These are phyloP conservation scores for Neoboletus magnificus DNA, from an alignment of 768 basidiomycete species.

Conservation along the genomic window DNA sequence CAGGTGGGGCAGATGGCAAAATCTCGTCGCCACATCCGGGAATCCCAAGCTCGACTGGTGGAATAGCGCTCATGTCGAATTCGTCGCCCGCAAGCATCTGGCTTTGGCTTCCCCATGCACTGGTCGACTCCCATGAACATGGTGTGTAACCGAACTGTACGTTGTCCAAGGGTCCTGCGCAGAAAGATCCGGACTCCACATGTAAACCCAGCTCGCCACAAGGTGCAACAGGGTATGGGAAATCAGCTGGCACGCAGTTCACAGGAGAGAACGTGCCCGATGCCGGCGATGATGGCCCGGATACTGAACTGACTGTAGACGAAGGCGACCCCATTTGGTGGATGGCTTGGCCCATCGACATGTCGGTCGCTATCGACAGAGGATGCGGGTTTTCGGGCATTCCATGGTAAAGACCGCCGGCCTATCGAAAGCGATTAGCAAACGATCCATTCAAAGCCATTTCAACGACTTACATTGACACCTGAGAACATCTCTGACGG, in stretches of 20 bases:
- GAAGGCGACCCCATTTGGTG: conserved; percentile 49
- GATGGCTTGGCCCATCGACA: conserved; percentile 38
- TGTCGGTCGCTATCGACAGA: conserved; percentile 41
- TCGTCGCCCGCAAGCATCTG: conserved; percentile 53
- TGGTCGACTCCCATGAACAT: conserved; percentile 32
- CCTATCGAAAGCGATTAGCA: conserved; percentile 29
- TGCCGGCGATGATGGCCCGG: conserved; percentile 51
- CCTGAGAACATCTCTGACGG: conserved; percentile 26
- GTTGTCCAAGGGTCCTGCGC: conserved; percentile 22
- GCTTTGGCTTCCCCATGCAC: conserved; percentile 35
- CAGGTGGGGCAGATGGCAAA: conserved; percentile 7
- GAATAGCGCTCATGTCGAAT: conserved; percentile 65
- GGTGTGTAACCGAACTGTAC: conserved; percentile 29
- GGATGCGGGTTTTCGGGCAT: conserved; percentile 45
- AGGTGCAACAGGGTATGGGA: conserved; percentile 21
- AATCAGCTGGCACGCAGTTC: conserved; percentile 14
- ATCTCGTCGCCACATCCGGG: conserved; percentile 42
- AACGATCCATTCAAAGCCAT: conserved; percentile 5
- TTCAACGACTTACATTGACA: conserved; percentile 39
- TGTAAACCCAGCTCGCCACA: conserved; percentile 16
- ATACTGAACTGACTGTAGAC: conserved; percentile 45
- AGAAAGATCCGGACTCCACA: conserved; percentile 12
- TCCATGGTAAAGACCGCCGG: conserved; percentile 48
- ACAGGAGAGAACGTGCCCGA: conserved; percentile 49
- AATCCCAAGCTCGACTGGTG: conserved; percentile 58